These are phyloP conservation scores for Sequoiadendron giganteum DNA, from an alignment of 75 land plant species.

Conservation along the genomic window DNA sequence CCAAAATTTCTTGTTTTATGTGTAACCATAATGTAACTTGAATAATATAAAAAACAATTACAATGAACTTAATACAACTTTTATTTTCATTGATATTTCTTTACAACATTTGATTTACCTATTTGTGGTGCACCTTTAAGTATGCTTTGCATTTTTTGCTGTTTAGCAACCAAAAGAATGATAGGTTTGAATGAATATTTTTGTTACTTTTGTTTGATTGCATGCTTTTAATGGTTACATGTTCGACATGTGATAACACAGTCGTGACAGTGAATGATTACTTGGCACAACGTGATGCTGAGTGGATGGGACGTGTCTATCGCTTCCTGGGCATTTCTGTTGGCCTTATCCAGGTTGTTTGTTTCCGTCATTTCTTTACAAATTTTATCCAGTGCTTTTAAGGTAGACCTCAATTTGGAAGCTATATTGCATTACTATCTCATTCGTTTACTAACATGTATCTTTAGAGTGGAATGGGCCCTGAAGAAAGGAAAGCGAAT, in stretches of 20 bases:
- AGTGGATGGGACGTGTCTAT: conserved; percentile 99
- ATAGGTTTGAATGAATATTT: neutral
- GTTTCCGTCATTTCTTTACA: neutral
- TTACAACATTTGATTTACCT: neutral
- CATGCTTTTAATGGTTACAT: conserved; percentile 3
- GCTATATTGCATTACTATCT: conserved; percentile 11
- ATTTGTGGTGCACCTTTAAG: neutral
- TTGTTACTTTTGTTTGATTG: neutral
- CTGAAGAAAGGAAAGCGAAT: conserved; percentile 62
- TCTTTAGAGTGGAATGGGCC: conserved; percentile 56
- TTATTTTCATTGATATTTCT: neutral
- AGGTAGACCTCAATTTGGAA: neutral
- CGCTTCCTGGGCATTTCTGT: conserved; percentile 97
- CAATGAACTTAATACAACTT: neutral
- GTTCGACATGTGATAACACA: conserved; percentile 18
- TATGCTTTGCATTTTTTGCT: neutral
- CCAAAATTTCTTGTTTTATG: neutral
- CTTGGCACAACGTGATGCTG: conserved; percentile 98
- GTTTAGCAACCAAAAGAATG: neutral
- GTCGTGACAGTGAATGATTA: conserved; percentile 99
- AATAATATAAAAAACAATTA: neutral
- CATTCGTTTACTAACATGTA: conserved; percentile 5
- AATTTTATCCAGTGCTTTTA: neutral
- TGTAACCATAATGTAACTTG: neutral
- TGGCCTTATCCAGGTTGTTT: conserved; percentile 81